Evolutionary conservation across 2,329 filamentous ascomycete species (phyloP), one percentile per base, ranked within the genome.

Genomic region (Apiospora phragmitis): DNA sequence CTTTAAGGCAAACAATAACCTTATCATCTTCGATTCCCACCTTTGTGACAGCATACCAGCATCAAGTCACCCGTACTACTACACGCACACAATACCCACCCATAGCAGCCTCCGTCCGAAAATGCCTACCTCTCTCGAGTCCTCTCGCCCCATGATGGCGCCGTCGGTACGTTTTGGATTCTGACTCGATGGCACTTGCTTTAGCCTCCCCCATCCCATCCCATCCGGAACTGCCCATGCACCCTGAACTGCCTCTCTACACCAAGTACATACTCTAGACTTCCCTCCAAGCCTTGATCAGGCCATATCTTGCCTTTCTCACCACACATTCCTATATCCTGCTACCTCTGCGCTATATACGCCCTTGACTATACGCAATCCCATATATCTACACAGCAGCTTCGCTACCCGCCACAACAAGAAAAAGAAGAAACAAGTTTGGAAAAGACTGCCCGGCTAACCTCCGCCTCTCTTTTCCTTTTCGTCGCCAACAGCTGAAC

Each of bases 91-190:
- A 42, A 62, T 62, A 62, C 55, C 55, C 55, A 62, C 43, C 32
- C 38, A 41, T 32, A n/a, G 55, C 55, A 38, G 29, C 32, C 24
- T 35, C n/a, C 26, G 21, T 67, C 65, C 49, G 32, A 75, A 69
- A 68, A 90, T 90, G 88, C 86, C 87, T 78, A 79, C 84, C 72
- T 90, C 88, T n/a, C 77, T 90, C 71, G 88, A 90, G 70, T 90
- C 88, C 62, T 84, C 87, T 69, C 87, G 88, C 78, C 88, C 88
- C 76, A 90, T 90, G 79, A 89, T 90, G 88, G 87, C 87, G 71
- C 85, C 87, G 66, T 90, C 88, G 77, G 88, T 90, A 88, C 70
- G 88, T 88, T 72, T 72, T 32, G 45, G 29, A 47, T 45, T 47
- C 65, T 68, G 67, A 68, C 45, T 68, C 71, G 72, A 21, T 59